These are phyloP conservation scores for Colletotrichum cuscutae DNA, from an alignment of 2,329 filamentous ascomycete genomes.

Conservation along the genomic window DNA sequence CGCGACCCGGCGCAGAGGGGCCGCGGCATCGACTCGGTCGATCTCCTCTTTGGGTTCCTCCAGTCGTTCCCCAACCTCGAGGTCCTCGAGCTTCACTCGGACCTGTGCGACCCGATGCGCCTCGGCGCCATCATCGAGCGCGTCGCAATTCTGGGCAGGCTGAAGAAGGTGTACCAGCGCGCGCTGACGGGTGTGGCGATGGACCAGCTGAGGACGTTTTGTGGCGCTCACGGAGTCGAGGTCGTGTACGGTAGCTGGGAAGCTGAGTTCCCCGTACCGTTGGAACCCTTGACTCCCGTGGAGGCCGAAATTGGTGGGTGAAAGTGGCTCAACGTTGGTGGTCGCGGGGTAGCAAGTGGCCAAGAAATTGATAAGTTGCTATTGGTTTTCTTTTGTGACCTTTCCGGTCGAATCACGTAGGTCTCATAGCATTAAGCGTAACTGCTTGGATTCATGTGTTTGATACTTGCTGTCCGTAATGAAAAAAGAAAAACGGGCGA, in stretches of 20 bases:
- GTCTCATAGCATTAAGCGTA: background rate
- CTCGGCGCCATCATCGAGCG: conserved; percentile 18
- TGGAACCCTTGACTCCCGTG: conserved; percentile 10
- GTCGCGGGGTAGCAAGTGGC: background rate
- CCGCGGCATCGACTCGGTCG: conserved; percentile 13
- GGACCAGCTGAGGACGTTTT: conserved; percentile 27
- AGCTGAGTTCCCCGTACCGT: conserved; percentile 21
- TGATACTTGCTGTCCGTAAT: background rate
- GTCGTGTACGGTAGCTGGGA: conserved; percentile 26
- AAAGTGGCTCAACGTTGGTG: background rate
- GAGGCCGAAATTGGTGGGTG: conserved; percentile 24
- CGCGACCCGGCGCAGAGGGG: conserved; percentile 17
- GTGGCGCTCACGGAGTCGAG: conserved; percentile 26
- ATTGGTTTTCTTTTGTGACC: background rate
- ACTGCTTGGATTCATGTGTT: background rate
- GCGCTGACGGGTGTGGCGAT: conserved; percentile 25
- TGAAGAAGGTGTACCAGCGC: conserved; percentile 27
- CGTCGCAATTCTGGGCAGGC: conserved; percentile 1
- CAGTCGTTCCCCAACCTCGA: conserved; percentile 36
- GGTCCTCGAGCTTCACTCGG: conserved; percentile 33
- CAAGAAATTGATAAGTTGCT: background rate
- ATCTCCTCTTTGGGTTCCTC: conserved; percentile 33
- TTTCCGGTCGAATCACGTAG: background rate
- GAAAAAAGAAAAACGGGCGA: background rate
- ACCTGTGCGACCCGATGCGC: background rate